phyloP scores from a whole-genome alignment of 805 yeast species.

The Kazachstania kunashirensis region DNA sequence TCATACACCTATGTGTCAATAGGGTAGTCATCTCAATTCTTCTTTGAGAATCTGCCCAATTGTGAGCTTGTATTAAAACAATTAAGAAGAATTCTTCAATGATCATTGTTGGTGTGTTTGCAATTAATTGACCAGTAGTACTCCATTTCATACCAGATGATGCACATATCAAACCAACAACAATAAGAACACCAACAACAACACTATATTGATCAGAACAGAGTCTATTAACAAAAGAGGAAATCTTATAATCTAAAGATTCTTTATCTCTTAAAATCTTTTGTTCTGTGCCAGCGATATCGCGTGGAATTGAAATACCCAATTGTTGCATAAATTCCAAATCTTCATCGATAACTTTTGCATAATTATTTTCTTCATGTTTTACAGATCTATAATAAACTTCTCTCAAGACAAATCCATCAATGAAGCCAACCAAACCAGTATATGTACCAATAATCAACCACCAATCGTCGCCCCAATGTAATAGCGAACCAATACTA shows the following conservation, averaged over 20 bases:
- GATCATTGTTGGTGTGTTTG: slow-evolving; percentile 37
- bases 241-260: slow-evolving; percentile 16
- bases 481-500: slow-evolving; percentile 30
- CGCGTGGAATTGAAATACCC: slow-evolving; percentile 18
- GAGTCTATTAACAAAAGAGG: slow-evolving; percentile 20
- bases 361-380: slow-evolving; percentile 22
- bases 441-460: slow-evolving; percentile 39
- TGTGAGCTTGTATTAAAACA: slow-evolving; percentile 33
- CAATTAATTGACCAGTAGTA: slow-evolving; percentile 33
- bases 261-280: slow-evolving; percentile 6
- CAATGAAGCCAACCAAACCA: slow-evolving; percentile 36
- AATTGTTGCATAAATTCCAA: slow-evolving; percentile 22
- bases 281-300: slow-evolving; percentile 8
- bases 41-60: slow-evolving; percentile 25
- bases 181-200: slow-evolving; percentile 19
- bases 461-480: slow-evolving; percentile 37
- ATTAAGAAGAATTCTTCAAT: slow-evolving; percentile 35
- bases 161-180: slow-evolving; percentile 25
- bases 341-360: slow-evolving; percentile 27
- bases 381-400: slow-evolving; percentile 27
- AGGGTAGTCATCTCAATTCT: slow-evolving; percentile 20
- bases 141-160: slow-evolving; percentile 33
- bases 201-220: slow-evolving; percentile 32
- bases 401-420: slow-evolving; percentile 35
- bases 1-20: slow-evolving; percentile 15